Percentiles rank a stretch among this genome's conserved stretches.
Evolutionary conservation across 2,329 filamentous ascomycete species (phyloP).

Genomic region (Zymoseptoria tritici): DNA sequence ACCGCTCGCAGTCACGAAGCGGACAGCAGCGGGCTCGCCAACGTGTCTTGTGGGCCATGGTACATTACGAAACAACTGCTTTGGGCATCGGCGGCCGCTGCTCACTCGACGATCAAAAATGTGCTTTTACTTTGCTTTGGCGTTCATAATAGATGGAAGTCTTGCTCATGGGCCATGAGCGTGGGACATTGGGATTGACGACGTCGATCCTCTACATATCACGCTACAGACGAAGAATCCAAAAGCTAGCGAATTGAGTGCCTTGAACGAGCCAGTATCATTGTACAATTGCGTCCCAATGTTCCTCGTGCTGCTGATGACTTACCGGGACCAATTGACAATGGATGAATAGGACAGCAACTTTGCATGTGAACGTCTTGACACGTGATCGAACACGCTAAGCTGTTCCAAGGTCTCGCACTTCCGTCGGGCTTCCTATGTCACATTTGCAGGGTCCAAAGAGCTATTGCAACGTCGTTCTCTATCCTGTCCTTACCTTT

Average conservation of each 20-base stretch:
- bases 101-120: slow-evolving; percentile 19
- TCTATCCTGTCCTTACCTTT: neutral
- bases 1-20: slow-evolving; percentile 19
- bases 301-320: neutral
- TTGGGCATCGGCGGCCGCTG: slow-evolving; percentile 15
- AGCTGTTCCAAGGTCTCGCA: neutral
- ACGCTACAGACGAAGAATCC: neutral
- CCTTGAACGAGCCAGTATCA: neutral
- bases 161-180: neutral
- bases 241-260: neutral
- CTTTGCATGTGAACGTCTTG: neutral
- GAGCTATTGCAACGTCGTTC: neutral
- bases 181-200: neutral
- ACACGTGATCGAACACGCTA: neutral
- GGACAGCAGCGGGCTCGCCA: slow-evolving; percentile 11
- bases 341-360: neutral
- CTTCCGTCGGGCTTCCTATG: neutral
- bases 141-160: slow-evolving; percentile 16
- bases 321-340: neutral
- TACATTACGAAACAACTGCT: slow-evolving; percentile 18
- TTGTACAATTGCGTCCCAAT: too few relatives aligned
- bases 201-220: neutral
- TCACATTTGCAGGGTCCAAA: neutral
- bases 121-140: slow-evolving; percentile 11
- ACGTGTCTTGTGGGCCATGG: slow-evolving; percentile 15